Evolutionary conservation across 2,329 filamentous ascomycete genomes (phyloP).

Genomic region (Microcyclospora tardicrescens): DNA sequence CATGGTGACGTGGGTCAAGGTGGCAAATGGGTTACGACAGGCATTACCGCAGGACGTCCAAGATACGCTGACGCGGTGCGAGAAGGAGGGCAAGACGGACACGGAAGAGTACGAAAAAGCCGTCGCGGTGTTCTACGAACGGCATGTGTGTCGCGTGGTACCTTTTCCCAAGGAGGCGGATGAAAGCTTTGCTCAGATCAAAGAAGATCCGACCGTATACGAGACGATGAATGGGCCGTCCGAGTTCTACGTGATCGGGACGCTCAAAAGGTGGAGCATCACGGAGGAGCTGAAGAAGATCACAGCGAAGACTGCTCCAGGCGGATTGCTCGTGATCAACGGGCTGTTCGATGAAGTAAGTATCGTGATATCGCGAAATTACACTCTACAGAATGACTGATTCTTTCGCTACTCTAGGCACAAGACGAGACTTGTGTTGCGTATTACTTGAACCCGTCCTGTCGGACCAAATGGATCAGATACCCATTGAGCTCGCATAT

Average conservation of each 20-base stretch:
- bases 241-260: slow-evolving; percentile 27
- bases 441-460: slow-evolving; percentile 25
- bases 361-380: too few relatives aligned
- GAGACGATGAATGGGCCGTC: slow-evolving; percentile 22
- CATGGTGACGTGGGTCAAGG: slow-evolving; percentile 19
- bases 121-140: slow-evolving; percentile 18
- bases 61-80: slow-evolving; percentile 17
- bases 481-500: slow-evolving; percentile 23
- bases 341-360: slow-evolving; percentile 27
- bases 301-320: slow-evolving; percentile 20
- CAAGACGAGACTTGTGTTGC: slow-evolving; percentile 24
- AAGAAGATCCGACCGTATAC: slow-evolving; percentile 24
- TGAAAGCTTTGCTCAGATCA: slow-evolving; percentile 15
- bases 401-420: slow-evolving; percentile 4
- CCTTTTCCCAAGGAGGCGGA: slow-evolving; percentile 19
- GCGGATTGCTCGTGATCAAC: slow-evolving; percentile 28
- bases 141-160: slow-evolving; percentile 18
- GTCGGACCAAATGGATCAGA: slow-evolving; percentile 29
- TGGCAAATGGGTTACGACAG: slow-evolving; percentile 14
- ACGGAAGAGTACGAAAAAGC: slow-evolving; percentile 21
- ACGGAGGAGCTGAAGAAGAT: slow-evolving; percentile 25
- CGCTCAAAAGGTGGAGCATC: slow-evolving; percentile 29
- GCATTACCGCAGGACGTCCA: slow-evolving; percentile 18
- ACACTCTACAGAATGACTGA: too few relatives aligned
- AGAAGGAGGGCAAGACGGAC: slow-evolving; percentile 19